Evolutionary conservation across 257 asterid species (phyloP).

Genomic region (Penstemon barbatus): DNA sequence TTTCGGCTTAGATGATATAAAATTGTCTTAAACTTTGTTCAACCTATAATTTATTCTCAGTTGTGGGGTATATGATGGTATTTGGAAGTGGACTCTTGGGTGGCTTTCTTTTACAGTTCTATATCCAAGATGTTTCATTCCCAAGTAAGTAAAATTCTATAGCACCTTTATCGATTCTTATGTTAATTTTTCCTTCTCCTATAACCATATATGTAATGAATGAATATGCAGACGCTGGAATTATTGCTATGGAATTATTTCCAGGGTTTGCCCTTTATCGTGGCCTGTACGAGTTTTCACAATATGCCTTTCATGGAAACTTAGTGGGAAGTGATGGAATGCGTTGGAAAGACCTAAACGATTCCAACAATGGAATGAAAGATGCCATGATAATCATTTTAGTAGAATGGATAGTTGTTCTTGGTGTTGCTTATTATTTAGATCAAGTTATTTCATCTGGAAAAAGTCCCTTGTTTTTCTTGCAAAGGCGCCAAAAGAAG

Average conservation of each 20-base stretch:
- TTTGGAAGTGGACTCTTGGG: constrained; percentile 93
- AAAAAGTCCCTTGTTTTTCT: constrained; percentile 59
- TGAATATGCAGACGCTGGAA: constrained; percentile 65
- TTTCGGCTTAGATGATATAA: constrained; percentile 7
- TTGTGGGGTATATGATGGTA: constrained; percentile 82
- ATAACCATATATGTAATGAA: constrained; percentile 23
- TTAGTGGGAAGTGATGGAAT: constrained; percentile 91
- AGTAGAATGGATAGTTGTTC: constrained; percentile 82
- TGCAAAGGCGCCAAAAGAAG: constrained; percentile 47
- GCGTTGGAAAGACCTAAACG: constrained; percentile 79
- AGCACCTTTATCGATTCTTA: neutral
- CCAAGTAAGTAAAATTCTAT: constrained; percentile 67
- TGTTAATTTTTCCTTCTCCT: constrained; percentile 6
- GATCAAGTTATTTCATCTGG: constrained; percentile 82
- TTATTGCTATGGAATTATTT: constrained; percentile 78
- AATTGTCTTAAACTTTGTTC: constrained; percentile 20
- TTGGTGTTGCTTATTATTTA: constrained; percentile 61
- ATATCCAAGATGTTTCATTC: constrained; percentile 80
- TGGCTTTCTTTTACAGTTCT: constrained; percentile 82
- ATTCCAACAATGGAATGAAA: constrained; percentile 71
- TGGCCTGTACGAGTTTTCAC: constrained; percentile 79
- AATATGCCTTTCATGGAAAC: constrained; percentile 64
- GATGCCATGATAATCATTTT: constrained; percentile 64
- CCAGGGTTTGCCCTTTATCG: constrained; percentile 94
- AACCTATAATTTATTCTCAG: constrained; percentile 44